Conservation (phyloP, 257 asterid species). For the Solanum appendiculatum region DNA sequence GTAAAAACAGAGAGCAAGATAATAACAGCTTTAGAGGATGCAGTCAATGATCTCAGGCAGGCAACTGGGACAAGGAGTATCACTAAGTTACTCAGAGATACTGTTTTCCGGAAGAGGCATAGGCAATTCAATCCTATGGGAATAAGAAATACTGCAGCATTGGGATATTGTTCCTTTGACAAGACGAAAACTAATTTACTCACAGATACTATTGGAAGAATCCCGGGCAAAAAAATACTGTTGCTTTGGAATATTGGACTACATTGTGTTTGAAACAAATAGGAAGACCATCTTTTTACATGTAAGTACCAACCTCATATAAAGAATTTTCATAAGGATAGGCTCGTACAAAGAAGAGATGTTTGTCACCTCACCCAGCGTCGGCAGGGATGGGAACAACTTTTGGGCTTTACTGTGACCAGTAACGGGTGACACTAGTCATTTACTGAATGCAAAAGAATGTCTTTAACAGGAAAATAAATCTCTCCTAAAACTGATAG, state of each 20-base stretch:
- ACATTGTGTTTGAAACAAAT: not conserved
- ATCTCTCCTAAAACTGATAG: not conserved
- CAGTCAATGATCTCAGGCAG: not conserved
- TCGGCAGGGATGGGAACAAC: not conserved
- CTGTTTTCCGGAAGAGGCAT: not conserved
- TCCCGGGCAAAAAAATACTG: not conserved
- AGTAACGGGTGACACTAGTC: not conserved
- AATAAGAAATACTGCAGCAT: not conserved
- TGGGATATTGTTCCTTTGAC: not conserved
- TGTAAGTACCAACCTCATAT: not conserved
- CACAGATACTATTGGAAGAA: not conserved
- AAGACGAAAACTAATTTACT: not conserved
- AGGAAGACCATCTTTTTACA: not conserved
- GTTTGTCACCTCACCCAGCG: not conserved
- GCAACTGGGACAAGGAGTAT: not conserved
- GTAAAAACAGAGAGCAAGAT: not conserved
- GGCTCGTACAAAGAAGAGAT: not conserved
- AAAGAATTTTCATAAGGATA: not conserved
- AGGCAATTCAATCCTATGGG: not conserved
- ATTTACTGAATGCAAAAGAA: not conserved
- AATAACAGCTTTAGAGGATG: not conserved
- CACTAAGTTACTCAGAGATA: not conserved
- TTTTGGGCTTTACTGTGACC: not conserved
- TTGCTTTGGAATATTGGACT: not conserved
- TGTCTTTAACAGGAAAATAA: not conserved